A percentile compares a stretch with the other conserved stretches of the same genome.
Conservation (phyloP, 495 filamentous ascomycete species). For the Penicillium manginii region DNA sequence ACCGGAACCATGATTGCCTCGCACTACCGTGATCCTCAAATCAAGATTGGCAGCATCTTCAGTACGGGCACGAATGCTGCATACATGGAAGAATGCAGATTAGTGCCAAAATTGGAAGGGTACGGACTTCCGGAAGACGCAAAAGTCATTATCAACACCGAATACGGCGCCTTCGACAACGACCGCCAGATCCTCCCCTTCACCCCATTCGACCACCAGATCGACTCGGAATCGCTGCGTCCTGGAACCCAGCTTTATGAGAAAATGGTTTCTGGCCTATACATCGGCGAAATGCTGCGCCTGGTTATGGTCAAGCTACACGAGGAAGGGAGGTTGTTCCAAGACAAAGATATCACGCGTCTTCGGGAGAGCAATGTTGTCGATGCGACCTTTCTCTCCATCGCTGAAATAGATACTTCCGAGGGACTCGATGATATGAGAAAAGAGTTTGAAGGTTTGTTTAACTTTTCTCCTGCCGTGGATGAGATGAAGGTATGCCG, state of each 20-base stretch:
- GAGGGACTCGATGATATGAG: conserved; percentile 73
- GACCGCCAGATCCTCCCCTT: conserved; percentile 77
- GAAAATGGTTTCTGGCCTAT: conserved; percentile 54
- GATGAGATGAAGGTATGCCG: conserved; percentile 80
- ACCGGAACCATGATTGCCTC: conserved; percentile 94
- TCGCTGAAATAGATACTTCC: conserved; percentile 72
- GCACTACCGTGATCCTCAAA: conserved; percentile 78
- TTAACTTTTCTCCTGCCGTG: conserved; percentile 64
- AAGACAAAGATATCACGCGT: conserved; percentile 50
- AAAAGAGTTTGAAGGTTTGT: conserved; percentile 69
- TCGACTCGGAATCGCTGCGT: conserved; percentile 44
- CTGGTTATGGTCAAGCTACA: conserved; percentile 43
- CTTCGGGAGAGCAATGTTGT: conserved; percentile 73
- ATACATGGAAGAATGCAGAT: conserved; percentile 86
- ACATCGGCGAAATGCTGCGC: conserved; percentile 52
- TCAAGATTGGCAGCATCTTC: conserved; percentile 93
- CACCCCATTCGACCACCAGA: conserved; percentile 37
- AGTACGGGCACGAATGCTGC: conserved; percentile 96
- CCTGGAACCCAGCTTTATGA: conserved; percentile 53
- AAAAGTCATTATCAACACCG: conserved; percentile 94
- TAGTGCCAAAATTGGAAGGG: conserved; percentile 83
- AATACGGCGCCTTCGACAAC: conserved; percentile 97
- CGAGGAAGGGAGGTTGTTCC: conserved; percentile 36
- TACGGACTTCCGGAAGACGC: conserved; percentile 77
- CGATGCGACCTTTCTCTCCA: conserved; percentile 79